Evolutionary conservation across 306 rosid genomes (phyloP), one percentile per base, ranked within the genome.

Genomic region (Corylus americana): DNA sequence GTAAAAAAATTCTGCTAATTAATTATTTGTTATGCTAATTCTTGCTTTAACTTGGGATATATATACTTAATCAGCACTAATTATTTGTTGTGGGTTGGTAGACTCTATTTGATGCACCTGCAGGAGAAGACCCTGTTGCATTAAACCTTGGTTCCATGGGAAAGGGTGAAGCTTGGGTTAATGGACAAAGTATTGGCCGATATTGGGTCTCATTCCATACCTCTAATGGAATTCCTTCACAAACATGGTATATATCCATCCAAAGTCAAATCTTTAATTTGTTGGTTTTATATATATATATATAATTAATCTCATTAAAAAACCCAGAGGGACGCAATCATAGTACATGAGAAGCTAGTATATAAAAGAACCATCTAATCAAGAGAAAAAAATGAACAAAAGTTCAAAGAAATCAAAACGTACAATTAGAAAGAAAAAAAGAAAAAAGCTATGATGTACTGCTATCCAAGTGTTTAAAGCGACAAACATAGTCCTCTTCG

Each of bases 151-250:
- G 81, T 49, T 76, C 88, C 22, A 89, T 89, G 92, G 90, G 92
- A 50, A 89, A 89, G 63, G 92, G 92, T 42, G 87, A 87, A 86
- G 88, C 77, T 50, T 89, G 88, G 81, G 76, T 89, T 29, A 89
- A 89, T 7, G 92, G 92, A 27, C 67, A 76, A 53, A 78, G 84
- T 70, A 86, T 89, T 22, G 92, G 92, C n/a, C 81, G 88, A 35
- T 89, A 74, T 44, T 86, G 90, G 92, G 81, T 80, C 73, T 86
- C 88, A 48, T 84, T 89, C 68, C 90, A 47, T 58, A 86, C 92
- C 47, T 62, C 79, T 3, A 63, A 68, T 42, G 92, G 90, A 27
- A 76, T 58, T 54, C 88, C 92, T 75, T 89, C 92, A 48, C 92
- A 89, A 79, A 80, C 82, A 82, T 80, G 87, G 92, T 88, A 84